Base-by-base conservation (phyloP, 1,139 yeast genomes). In the Pichia sp. region DNA sequence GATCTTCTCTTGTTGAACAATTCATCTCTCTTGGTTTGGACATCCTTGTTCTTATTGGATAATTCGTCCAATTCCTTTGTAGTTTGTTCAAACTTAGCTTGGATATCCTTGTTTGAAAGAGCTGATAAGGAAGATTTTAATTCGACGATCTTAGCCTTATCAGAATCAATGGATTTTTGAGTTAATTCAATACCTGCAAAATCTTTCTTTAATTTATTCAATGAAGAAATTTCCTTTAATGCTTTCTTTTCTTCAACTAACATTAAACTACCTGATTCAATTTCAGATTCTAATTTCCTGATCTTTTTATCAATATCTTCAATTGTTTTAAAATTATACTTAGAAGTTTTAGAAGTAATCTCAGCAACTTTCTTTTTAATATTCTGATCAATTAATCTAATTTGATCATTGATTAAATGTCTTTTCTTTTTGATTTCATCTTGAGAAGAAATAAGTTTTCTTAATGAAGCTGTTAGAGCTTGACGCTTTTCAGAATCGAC, bases 231-330 rank as follows among this genome's bases (percentile, higher is more conserved):
- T 70, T 92, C 97, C 71, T 86, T 86, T 59, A 94, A 81, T 58
- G 75, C 72, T 66, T 83, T 78, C 73, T 89, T 85, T 75, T 94
- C 99, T 56, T 92, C 96, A 48, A 90, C 97, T 64, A 94, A 79
- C 63, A 88, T 81, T 67, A 94, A 74, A 47, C 76, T 72, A 53
- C 98, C 98, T 47, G 86, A 71, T 53, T 86, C 89, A 56, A 92
- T 83, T 58, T 78, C 74, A 44, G 74, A 75, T 66, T 92, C 97
- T 62, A 89, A 78, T 64, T 75, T 73, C 56, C 70, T 68, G 66
- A 90, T 79, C 69, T 84, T 80, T 52, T 74, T 72, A 62, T 89
- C 95, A 59, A 90, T 85, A 58, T 90, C 97, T 43, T 76, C 87
- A 55, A 77, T 81, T 47, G 78, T 72, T 70, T 85, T 86, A 75